Conservation (phyloP, 371 early-diverging fungal species). For the Mucor saturninus region DNA sequence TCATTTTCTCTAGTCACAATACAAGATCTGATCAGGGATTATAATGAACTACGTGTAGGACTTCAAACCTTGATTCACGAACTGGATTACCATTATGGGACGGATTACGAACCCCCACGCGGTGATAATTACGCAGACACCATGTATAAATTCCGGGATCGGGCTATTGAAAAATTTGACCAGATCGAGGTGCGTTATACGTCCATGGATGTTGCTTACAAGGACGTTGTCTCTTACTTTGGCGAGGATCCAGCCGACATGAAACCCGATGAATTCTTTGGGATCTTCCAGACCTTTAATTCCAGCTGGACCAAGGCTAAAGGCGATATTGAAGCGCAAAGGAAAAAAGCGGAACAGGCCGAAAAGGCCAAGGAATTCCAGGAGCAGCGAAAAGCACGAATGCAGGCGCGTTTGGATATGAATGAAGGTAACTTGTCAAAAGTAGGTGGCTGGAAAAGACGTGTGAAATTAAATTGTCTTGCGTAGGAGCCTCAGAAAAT, state of each 20-base stretch:
- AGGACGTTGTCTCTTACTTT: conserved; percentile 73
- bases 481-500: conserved; percentile 29
- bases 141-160: conserved; percentile 58
- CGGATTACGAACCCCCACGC: conserved; percentile 30
- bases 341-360: conserved; percentile 44
- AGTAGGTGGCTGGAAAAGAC: too few species aligned
- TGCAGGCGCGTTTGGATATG: conserved; percentile 42
- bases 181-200: conserved; percentile 57
- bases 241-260: conserved; percentile 83
- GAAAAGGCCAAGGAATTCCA: conserved; percentile 46
- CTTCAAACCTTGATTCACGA: conserved; percentile 55
- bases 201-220: conserved; percentile 69
- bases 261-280: conserved; percentile 91
- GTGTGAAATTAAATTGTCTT: neutral
- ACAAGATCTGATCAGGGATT: conserved; percentile 61
- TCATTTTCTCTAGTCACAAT: conserved; percentile 49
- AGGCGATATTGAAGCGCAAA: conserved; percentile 36
- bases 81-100: conserved; percentile 46
- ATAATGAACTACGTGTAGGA: conserved; percentile 66
- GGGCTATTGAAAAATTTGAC: conserved; percentile 52
- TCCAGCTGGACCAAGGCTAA: conserved; percentile 69
- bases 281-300: conserved; percentile 81
- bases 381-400: conserved; percentile 50
- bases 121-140: conserved; percentile 46
- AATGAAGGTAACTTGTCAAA: conserved; percentile 37